Evolutionary conservation across 106 monocot genomes (phyloP), one percentile per base, ranked within the genome.

Genomic region (Chionographis japonica): DNA sequence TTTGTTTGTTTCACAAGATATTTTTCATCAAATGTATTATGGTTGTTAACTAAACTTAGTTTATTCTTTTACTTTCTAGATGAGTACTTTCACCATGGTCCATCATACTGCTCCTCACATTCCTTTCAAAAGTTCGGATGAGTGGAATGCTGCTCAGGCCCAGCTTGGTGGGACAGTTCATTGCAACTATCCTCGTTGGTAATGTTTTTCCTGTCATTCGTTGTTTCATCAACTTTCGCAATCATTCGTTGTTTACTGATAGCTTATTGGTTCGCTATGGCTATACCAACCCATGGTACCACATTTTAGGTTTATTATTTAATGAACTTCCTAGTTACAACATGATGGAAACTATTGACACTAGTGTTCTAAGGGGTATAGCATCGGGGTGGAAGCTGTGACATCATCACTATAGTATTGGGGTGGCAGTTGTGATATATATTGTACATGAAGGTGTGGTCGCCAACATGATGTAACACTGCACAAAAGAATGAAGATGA

Each of bases 81-180:
- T 95, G 91, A 95, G 95, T 54, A 92, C 92, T 38, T 95, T 95
- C 71, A 95, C 95, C 43, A 92, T 95, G 95, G 91, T 95, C 18
- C 91, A 95, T 82, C 95, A 95, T 60, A 95, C 95, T 37, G 91
- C 95, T 63, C 95, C 95, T 40, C 95, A 95, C 50, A 92, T 95
- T 81, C 95, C 91, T 58, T 95, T 95, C 82, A 95, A 85, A 85
- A 27, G 58, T 62, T 80, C 82, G 51, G 86, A 89, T 67, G 92
- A 89, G 7, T 95, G 95, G 95, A 76, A 95, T 78, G 88, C 84
- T 70, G 89, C 86, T 41, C 84, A 89, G 60, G 95, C 95, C 16
- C 95, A 95, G 60, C 88, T 92, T 73, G 70, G 74, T 42, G 95
- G 95, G 60, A 92, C 91, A 49, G 82, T 95, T 18, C 95, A 95